Evolutionary conservation across 2,329 filamentous ascomycete genomes (phyloP), one percentile per base, ranked within the genome.

Genomic region (Chalaropsis thielavioides): DNA sequence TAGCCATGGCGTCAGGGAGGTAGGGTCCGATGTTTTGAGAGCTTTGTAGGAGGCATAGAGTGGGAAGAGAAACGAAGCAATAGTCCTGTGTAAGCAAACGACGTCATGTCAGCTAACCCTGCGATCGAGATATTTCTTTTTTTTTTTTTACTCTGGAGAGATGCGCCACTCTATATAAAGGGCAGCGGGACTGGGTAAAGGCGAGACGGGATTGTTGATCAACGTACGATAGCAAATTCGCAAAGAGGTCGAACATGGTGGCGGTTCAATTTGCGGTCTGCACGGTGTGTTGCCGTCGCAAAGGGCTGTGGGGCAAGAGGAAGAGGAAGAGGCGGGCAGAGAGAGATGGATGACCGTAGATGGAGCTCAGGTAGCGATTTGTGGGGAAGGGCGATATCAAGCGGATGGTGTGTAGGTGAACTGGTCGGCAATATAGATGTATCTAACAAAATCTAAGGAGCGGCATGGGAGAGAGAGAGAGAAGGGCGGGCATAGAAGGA

Each of bases 21-120:
- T 87, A 1, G 92, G 91, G 75, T 96, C 90, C 63, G 88, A 88
- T 17, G 90, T 92, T 77, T 94, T 92, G 72, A 99, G 87, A 61
- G 94, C 92, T 80, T 97, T 97, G 82, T 96, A 97, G 69, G 92
- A 96, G 70, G 92, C 92, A 77, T 96, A 97, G 69, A 96, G 85
- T 62, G 94, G 94, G 74, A 97, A 95, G 73, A 96, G 85, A 73
- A 95, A 91, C 65, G 92, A 95, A 67, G 89, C 86, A 74, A 92
- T 76, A 68, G 90, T 92, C 73, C 91, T 95, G 73, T 62, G 46
- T 38, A 63, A 38, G 24, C n/a, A 58, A 35, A 35, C 24, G 17
- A n/a, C 31, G 27, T 35, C 24, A 58, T 35, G 24, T 58, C 27
- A 58, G 63, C 44, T 59, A 59, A 19, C 7, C 17, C 7, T 27